phyloP scores from a whole-genome alignment of 2,329 filamentous ascomycete genomes.

The Xylaria sp. region DNA sequence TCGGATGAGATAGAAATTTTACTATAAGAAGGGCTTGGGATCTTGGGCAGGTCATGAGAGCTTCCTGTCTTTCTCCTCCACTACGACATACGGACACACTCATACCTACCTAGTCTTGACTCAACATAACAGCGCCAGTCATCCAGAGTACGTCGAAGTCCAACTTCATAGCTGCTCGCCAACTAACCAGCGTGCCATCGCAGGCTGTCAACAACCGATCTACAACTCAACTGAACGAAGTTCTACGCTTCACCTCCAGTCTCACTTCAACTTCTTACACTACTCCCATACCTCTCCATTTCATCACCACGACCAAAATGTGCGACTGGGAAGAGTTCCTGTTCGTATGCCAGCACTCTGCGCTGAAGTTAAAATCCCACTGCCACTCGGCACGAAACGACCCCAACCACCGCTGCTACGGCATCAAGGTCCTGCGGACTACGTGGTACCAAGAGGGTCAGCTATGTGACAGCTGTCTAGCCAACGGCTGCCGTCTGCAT shows the following conservation, averaged over 20 bases:
- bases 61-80: not conserved
- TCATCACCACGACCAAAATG: slow-evolving; percentile 41
- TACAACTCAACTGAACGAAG: not conserved
- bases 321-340: slow-evolving; percentile 66
- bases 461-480: slow-evolving; percentile 46
- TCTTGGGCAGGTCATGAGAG: not conserved
- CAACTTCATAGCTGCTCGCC: not conserved
- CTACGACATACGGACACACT: not conserved
- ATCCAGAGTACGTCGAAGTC: slow-evolving; percentile 1
- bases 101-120: not conserved
- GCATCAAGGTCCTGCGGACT: slow-evolving; percentile 59
- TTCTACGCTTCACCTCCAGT: not conserved
- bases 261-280: not conserved
- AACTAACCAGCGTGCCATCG: not conserved
- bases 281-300: not conserved
- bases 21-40: slow-evolving; percentile 4
- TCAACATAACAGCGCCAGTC: not conserved
- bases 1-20: no score
- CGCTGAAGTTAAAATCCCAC: slow-evolving; percentile 57
- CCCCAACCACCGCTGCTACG: slow-evolving; percentile 61
- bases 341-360: slow-evolving; percentile 60
- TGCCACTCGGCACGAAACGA: slow-evolving; percentile 74
- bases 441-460: slow-evolving; percentile 51
- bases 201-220: not conserved
- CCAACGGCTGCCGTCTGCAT: slow-evolving; percentile 19